phyloP scores from a whole-genome alignment of 768 basidiomycete species.

The Baorangia bicolor region DNA sequence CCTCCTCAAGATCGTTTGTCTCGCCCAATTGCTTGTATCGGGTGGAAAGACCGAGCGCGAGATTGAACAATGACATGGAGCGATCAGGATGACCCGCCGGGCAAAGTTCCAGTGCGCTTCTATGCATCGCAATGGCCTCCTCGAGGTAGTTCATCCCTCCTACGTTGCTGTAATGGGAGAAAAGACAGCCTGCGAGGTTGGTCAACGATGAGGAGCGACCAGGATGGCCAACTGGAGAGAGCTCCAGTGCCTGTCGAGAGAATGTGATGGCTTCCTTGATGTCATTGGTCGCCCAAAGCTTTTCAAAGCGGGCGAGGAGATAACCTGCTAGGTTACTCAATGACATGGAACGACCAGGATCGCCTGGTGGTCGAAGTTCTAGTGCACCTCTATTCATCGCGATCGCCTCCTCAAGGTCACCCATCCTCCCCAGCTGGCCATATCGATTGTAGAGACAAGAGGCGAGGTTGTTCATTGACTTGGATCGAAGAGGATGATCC shows the following conservation, averaged over 20 bases:
- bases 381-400: neutral
- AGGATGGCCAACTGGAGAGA: constrained; percentile 7
- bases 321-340: neutral
- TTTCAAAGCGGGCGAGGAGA: neutral
- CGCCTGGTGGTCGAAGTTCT: neutral
- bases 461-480: neutral
- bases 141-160: no score
- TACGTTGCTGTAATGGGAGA: neutral
- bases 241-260: constrained; percentile 4
- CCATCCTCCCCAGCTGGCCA: neutral
- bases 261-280: constrained; percentile 18
- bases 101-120: no score
- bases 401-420: neutral
- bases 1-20: no score
- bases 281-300: constrained; percentile 5
- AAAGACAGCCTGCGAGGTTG: constrained; percentile 19
- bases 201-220: constrained; percentile 6
- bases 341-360: neutral
- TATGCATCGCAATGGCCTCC: no score
- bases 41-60: no score
- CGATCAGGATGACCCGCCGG: no score
- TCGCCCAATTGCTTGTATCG: no score
- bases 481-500: neutral
- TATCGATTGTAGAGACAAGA: neutral
- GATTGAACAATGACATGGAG: no score